Conservation (phyloP, 495 filamentous ascomycete species). For the Podospora pseudoanserina region DNA sequence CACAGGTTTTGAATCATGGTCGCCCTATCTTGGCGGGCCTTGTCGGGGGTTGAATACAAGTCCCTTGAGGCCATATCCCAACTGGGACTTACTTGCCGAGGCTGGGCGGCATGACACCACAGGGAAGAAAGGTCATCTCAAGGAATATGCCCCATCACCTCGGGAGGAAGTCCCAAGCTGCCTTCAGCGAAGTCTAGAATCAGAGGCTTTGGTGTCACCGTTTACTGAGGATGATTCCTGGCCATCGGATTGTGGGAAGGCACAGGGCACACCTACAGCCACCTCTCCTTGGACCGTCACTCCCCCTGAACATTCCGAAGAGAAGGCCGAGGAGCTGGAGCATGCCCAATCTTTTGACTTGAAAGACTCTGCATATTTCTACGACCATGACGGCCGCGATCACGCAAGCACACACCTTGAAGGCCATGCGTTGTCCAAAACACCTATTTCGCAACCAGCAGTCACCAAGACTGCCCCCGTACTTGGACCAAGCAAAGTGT, state of each 20-base stretch:
- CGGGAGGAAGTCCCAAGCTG: no score
- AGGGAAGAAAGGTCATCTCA: no score
- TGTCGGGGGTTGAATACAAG: no score
- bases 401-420: not conserved
- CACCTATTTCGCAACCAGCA: not conserved
- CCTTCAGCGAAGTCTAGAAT: no score
- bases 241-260: not conserved
- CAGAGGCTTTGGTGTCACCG: no score
- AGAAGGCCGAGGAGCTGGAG: not conserved
- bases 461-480: not conserved
- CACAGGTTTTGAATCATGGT: no score
- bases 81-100: no score
- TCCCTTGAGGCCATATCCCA: no score
- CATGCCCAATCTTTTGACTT: not conserved
- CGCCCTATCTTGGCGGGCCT: no score
- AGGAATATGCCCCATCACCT: no score
- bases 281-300: not conserved
- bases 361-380: not conserved
- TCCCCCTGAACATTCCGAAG: not conserved
- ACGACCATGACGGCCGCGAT: not conserved
- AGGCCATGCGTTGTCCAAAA: no score
- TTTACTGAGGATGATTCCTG: not conserved
- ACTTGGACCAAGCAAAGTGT: conserved; percentile 17
- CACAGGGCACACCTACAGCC: not conserved
- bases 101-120: no score